Percentiles rank a stretch among this genome's conserved stretches.
Conservation (phyloP, 805 yeast genomes). For the Candida nitratophila region DNA sequence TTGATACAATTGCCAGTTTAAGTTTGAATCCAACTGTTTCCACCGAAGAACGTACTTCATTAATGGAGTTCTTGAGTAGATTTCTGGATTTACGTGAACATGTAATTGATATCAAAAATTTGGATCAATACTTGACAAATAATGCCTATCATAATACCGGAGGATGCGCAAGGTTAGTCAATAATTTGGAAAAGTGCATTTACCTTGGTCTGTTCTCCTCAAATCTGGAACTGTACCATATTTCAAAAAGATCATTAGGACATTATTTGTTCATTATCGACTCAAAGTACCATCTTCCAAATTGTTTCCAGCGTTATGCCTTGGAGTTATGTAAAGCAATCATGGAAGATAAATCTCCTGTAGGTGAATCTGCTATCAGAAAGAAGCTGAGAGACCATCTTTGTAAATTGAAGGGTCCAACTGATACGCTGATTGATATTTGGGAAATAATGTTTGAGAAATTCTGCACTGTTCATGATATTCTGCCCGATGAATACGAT, state of each 20-base stretch:
- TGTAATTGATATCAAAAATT: conserved; percentile 1
- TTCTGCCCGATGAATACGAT: conserved; percentile 2
- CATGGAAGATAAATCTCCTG: conserved; percentile 49
- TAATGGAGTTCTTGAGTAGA: conserved; percentile 32
- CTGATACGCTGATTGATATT: conserved; percentile 30
- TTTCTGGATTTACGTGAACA: conserved; percentile 28
- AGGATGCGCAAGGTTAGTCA: conserved; percentile 26
- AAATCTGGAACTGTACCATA: conserved; percentile 40
- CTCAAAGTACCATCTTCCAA: conserved; percentile 11
- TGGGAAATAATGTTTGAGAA: conserved; percentile 40
- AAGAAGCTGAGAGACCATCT: conserved; percentile 49
- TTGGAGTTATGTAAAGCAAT: conserved; percentile 35
- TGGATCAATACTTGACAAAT: background rate
- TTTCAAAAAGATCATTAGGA: conserved; percentile 35
- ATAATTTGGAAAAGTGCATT: conserved; percentile 43
- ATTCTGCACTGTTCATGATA: conserved; percentile 10
- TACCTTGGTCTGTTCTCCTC: conserved; percentile 46
- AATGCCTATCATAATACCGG: conserved; percentile 13
- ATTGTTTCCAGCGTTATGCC: conserved; percentile 24
- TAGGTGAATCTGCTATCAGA: conserved; percentile 70
- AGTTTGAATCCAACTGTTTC: conserved; percentile 12
- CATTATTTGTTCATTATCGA: conserved; percentile 16
- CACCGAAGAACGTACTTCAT: conserved; percentile 19
- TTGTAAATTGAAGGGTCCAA: conserved; percentile 25
- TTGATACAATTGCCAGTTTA: conserved; percentile 29